A percentile compares a stretch with the other conserved stretches of the same genome.
Conservation (phyloP, 1,139 yeast genomes). For the Blastobotrys capitulatus region DNA sequence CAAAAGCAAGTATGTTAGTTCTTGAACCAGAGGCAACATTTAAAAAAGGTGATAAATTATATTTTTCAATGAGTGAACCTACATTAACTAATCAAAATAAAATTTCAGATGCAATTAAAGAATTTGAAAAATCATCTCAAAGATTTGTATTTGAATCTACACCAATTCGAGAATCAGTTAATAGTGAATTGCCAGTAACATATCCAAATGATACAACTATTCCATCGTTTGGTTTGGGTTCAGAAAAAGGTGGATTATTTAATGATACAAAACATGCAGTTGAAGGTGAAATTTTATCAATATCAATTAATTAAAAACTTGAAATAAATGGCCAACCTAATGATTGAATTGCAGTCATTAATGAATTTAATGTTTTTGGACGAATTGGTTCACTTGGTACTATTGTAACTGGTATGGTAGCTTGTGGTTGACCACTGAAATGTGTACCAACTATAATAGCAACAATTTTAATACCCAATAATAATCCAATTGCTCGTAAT, state of each 20-base stretch:
- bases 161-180: conserved; percentile 20
- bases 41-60: conserved; percentile 41
- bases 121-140: neutral
- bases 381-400: neutral
- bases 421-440: neutral
- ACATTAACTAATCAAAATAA: conserved; percentile 2
- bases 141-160: conserved; percentile 22
- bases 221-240: conserved; percentile 30
- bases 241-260: conserved; percentile 32
- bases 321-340: conserved; percentile 4
- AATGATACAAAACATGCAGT: conserved; percentile 31
- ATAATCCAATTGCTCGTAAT: conserved; percentile 19
- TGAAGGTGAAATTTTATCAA: conserved; percentile 25
- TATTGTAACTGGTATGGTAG: neutral
- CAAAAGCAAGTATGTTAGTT: conserved; percentile 53
- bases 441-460: conserved; percentile 13
- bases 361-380: neutral
- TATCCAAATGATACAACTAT: conserved; percentile 13
- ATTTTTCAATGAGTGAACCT: conserved; percentile 39
- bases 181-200: conserved; percentile 12
- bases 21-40: conserved; percentile 51
- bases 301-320: neutral
- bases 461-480: conserved; percentile 19
- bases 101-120: neutral
- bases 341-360: neutral